phyloP scores from a whole-genome alignment of 345 rosid genomes.

The Lumnitzera racemosa region DNA sequence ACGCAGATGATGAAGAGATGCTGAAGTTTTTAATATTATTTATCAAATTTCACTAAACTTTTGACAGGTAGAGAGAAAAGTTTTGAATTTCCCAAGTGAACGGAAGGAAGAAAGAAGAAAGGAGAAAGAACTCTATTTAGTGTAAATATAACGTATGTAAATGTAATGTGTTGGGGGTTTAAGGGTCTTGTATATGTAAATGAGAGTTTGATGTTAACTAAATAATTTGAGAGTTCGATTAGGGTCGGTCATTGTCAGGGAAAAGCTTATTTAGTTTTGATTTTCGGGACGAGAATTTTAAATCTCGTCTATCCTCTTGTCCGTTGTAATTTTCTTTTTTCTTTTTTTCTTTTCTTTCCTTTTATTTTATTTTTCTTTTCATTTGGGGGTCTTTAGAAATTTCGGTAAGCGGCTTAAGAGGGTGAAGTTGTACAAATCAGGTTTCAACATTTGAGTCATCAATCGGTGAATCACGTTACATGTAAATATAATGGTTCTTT shows the following conservation, averaged over 20 bases:
- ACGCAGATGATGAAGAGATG: no score
- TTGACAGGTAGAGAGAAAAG: not conserved
- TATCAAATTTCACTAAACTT: not conserved
- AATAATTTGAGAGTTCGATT: slow-evolving; percentile 3
- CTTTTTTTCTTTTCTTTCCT: not conserved
- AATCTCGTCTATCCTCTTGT: slow-evolving; percentile 6
- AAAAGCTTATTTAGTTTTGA: no score
- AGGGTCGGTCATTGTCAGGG: no score
- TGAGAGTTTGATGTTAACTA: slow-evolving; percentile 3
- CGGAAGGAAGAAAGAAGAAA: not conserved
- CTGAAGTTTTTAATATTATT: not conserved
- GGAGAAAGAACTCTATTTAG: not conserved
- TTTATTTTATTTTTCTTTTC: not conserved
- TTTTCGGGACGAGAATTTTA: not conserved
- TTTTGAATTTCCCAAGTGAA: slow-evolving; percentile 11
- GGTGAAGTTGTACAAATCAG: slow-evolving; percentile 30
- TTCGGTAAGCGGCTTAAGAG: slow-evolving; percentile 10
- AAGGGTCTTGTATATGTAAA: slow-evolving; percentile 12
- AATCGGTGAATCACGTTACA: not conserved
- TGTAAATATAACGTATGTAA: slow-evolving; percentile 10
- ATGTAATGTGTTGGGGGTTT: not conserved
- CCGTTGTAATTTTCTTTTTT: not conserved
- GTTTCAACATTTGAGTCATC: slow-evolving; percentile 12
- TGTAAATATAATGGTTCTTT: not conserved
- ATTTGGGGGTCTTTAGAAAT: slow-evolving; percentile 10